Conservation (phyloP, 192 early-diverging fungal species). For the Coemansia sp. region DNA sequence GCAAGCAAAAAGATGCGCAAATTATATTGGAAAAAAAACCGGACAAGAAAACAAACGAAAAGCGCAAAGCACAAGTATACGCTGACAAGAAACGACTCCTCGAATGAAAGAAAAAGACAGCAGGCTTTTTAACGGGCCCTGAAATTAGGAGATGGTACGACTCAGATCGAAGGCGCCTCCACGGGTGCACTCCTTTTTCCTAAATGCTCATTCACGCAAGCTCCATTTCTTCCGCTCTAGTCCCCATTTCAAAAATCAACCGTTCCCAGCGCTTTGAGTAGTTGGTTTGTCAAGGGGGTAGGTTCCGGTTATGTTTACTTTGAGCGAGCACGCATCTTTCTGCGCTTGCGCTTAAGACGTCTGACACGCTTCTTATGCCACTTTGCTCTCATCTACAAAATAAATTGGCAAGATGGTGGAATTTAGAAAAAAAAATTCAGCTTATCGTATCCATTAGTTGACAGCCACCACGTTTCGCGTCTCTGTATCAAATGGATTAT, state of each 20-base stretch:
- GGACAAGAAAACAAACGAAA: constrained; percentile 8
- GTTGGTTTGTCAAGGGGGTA: not conserved
- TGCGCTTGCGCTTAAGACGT: constrained; percentile 74
- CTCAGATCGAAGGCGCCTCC: too few relatives aligned
- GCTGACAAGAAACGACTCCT: not conserved
- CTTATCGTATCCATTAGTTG: not conserved
- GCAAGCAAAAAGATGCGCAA: not conserved
- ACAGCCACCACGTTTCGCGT: too few relatives aligned
- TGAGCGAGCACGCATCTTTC: constrained; percentile 73
- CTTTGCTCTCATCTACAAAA: constrained; percentile 66
- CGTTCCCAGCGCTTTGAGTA: not conserved
- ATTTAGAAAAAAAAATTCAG: not conserved
- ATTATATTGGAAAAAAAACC: not conserved
- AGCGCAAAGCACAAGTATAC: not conserved
- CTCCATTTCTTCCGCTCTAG: not conserved
- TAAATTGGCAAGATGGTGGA: not conserved
- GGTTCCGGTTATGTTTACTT: constrained; percentile 44
- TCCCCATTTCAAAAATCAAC: not conserved
- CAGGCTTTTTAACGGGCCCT: not conserved
- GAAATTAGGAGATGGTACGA: too few relatives aligned
- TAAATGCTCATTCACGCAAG: not conserved
- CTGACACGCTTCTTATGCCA: constrained; percentile 76
- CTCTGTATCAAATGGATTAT: not conserved
- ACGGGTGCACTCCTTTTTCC: too few relatives aligned
- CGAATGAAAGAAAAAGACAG: not conserved